Percentiles rank a stretch among this genome's conserved stretches.
Conservation (phyloP, 2,329 filamentous ascomycete species). For the Rugonectria rugulosa region DNA sequence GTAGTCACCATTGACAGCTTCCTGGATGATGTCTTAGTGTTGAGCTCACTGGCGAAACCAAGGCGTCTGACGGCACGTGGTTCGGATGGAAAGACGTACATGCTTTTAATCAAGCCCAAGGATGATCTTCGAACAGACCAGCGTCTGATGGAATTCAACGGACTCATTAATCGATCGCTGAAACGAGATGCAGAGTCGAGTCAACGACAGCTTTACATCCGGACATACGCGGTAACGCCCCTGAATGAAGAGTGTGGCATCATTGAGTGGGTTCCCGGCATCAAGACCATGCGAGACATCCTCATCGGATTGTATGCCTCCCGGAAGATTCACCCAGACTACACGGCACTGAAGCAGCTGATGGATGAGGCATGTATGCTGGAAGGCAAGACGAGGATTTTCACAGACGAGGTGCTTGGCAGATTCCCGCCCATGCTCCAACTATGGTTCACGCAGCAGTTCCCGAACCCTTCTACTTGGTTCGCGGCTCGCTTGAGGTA, state of each 20-base stretch:
- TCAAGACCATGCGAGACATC: constrained; percentile 93
- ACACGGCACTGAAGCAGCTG: constrained; percentile 67
- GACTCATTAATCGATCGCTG: constrained; percentile 94
- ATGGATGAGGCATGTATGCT: constrained; percentile 69
- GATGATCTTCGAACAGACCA: constrained; percentile 98
- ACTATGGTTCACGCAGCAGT: constrained; percentile 95
- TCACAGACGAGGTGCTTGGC: constrained; percentile 69
- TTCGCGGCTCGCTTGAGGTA: constrained; percentile 88
- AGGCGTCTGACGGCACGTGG: constrained; percentile 88
- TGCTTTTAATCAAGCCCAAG: constrained; percentile 95
- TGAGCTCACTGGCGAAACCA: constrained; percentile 91
- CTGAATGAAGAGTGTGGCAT: constrained; percentile 97
- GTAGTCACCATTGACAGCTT: constrained; percentile 84
- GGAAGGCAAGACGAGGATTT: constrained; percentile 71
- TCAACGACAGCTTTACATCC: constrained; percentile 90
- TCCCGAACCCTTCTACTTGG: constrained; percentile 92
- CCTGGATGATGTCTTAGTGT: constrained; percentile 85
- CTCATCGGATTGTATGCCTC: constrained; percentile 80
- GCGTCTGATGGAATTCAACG: constrained; percentile 98
- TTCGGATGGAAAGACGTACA: constrained; percentile 87
- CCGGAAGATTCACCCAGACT: constrained; percentile 75
- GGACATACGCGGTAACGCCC: constrained; percentile 95
- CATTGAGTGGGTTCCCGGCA: constrained; percentile 97
- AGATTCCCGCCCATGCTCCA: constrained; percentile 86
- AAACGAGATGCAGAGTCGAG: constrained; percentile 92